Conservation (phyloP, 108 stramenopile species). For the Craspedostauros australis region DNA sequence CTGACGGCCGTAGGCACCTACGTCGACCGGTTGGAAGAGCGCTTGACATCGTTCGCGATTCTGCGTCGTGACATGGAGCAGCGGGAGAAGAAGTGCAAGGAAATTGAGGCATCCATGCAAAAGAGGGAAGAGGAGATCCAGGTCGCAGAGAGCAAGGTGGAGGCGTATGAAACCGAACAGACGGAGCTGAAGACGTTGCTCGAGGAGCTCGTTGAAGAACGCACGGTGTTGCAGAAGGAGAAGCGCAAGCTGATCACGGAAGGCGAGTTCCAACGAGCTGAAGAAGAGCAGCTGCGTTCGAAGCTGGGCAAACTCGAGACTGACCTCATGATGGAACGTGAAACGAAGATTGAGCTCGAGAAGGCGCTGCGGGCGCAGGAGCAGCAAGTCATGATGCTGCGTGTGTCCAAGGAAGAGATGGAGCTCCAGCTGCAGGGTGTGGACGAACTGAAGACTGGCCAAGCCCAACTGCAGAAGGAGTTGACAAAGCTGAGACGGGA, state of each 20-base stretch:
- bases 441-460: constrained; percentile 13
- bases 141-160: constrained; percentile 27
- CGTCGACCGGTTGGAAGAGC: constrained; percentile 71
- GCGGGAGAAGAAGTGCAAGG: constrained; percentile 56
- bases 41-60: constrained; percentile 66
- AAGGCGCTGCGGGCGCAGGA: background rate
- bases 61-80: constrained; percentile 66
- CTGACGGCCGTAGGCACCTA: constrained; percentile 59
- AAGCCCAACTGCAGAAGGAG: constrained; percentile 10
- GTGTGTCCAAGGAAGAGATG: no score
- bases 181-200: constrained; percentile 56
- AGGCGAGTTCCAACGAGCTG: constrained; percentile 26
- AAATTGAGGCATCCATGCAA: constrained; percentile 34
- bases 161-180: constrained; percentile 33
- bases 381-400: no score
- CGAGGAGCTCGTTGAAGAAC: constrained; percentile 55
- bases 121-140: constrained; percentile 25
- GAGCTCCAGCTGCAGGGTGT: constrained; percentile 2
- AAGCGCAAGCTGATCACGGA: constrained; percentile 39
- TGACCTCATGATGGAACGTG: background rate
- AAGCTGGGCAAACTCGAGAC: constrained; percentile 15
- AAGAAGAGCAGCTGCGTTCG: constrained; percentile 28
- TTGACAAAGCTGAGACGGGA: constrained; percentile 28
- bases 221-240: constrained; percentile 41
- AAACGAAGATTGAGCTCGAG: background rate